Percentiles rank a stretch among this genome's conserved stretches.
These are phyloP conservation scores for Cladosporium halotolerans DNA, from an alignment of 2,329 filamentous ascomycete genomes.

Conservation along the genomic window DNA sequence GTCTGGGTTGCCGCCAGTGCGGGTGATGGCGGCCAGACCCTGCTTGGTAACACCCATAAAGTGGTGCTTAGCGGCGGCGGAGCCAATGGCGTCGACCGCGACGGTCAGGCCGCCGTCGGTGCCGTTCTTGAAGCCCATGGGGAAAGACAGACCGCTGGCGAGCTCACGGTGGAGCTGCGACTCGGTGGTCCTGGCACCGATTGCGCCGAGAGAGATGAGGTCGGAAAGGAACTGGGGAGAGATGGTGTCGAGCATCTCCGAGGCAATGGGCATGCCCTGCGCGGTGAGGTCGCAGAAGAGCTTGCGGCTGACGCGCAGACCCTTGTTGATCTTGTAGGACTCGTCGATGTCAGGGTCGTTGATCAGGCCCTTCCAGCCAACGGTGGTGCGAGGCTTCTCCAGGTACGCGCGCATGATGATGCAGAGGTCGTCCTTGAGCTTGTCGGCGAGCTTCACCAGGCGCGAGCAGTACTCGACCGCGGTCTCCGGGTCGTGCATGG, in stretches of 20 bases:
- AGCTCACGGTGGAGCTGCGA: constrained; percentile 92
- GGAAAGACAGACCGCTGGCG: constrained; percentile 89
- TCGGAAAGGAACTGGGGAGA: constrained; percentile 95
- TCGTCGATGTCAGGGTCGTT: constrained; percentile 98
- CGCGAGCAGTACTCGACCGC: constrained; percentile 90
- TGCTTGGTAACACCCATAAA: constrained; percentile 97
- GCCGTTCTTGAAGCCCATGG: constrained; percentile 98
- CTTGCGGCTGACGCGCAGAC: constrained; percentile 75
- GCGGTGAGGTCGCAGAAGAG: constrained; percentile 88
- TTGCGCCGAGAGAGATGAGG: constrained; percentile 80
- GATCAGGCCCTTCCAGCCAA: constrained; percentile 98
- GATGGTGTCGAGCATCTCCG: constrained; percentile 97
- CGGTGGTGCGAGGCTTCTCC: constrained; percentile 95
- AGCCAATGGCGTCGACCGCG: constrained; percentile 90
- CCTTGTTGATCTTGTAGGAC: constrained; percentile 99
- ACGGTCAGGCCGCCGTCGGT: constrained; percentile 87
- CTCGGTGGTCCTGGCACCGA: constrained; percentile 95
- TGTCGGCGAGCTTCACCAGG: constrained; percentile 73
- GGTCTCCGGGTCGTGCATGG: constrained; percentile 87
- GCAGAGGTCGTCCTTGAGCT: constrained; percentile 80
- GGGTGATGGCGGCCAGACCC: constrained; percentile 88
- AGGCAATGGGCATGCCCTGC: constrained; percentile 91
- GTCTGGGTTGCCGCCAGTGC: constrained; percentile 90
- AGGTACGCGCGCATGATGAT: constrained; percentile 98
- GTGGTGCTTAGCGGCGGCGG: constrained; percentile 86